Evolutionary conservation across 179 eudicot species (phyloP).

Genomic region (Gypsophila paniculata): DNA sequence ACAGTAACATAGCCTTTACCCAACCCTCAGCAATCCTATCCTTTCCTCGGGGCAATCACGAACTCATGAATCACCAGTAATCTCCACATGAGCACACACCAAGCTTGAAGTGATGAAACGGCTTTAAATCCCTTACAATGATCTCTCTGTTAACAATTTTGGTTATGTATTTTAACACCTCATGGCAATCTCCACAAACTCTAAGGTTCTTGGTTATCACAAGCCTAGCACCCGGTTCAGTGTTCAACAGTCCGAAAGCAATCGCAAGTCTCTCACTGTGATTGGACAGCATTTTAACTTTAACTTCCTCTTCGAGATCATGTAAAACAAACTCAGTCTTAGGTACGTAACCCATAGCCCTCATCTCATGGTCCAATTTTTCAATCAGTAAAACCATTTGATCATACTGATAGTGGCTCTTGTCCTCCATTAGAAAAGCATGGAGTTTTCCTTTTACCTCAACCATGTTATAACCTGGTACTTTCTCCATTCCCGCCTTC

Average conservation of each 20-base stretch:
- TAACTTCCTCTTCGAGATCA: constrained; percentile 51
- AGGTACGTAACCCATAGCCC: constrained; percentile 39
- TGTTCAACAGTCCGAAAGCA: constrained; percentile 45
- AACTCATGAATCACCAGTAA: constrained; percentile 36
- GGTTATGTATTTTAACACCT: constrained; percentile 46
- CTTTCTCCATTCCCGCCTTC: constrained; percentile 48
- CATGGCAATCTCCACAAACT: constrained; percentile 53
- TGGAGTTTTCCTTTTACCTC: constrained; percentile 63
- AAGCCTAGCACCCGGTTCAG: constrained; percentile 41
- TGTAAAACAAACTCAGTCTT: constrained; percentile 51
- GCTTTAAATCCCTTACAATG: constrained; percentile 49
- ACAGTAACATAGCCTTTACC: too few relatives aligned
- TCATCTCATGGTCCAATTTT: constrained; percentile 56
- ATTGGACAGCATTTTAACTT: constrained; percentile 35
- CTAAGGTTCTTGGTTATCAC: constrained; percentile 51
- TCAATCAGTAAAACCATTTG: constrained; percentile 36
- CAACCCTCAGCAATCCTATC: too few relatives aligned
- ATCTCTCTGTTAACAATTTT: constrained; percentile 42
- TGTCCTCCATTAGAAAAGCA: constrained; percentile 69
- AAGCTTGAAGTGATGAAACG: constrained; percentile 50
- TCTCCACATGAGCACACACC: constrained; percentile 56
- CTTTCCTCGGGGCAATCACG: too few relatives aligned
- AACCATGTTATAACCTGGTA: constrained; percentile 67
- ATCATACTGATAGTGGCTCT: constrained; percentile 46
- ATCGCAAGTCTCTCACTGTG: constrained; percentile 54